These are phyloP conservation scores for Erigeron canadensis DNA, from an alignment of 129 eudicot species.

Conservation along the genomic window DNA sequence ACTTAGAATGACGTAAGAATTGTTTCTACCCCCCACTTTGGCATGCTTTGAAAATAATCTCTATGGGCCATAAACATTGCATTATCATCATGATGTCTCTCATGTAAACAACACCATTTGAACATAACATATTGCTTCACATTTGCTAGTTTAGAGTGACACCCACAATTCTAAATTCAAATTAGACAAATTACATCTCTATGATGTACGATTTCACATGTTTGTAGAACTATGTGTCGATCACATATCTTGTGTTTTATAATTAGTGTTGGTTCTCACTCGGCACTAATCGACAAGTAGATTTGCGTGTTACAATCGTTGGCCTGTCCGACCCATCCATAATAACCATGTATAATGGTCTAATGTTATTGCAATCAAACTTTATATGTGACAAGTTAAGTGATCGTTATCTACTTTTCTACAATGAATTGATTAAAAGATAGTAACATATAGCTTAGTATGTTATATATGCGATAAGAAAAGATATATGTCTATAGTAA, in stretches of 20 bases:
- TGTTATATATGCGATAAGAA: neutral
- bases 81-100: slow-evolving; percentile 42
- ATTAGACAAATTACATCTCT: slow-evolving; percentile 1
- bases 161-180: slow-evolving; percentile 32
- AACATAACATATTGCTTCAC: slow-evolving; percentile 31
- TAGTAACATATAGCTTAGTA: neutral
- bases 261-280: no score
- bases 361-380: no score
- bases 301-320: no score
- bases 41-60: slow-evolving; percentile 44
- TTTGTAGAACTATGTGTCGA: no score
- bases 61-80: slow-evolving; percentile 39
- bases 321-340: no score
- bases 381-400: no score
- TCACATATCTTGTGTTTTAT: no score
- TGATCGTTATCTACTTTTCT: no score
- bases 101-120: slow-evolving; percentile 35
- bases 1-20: slow-evolving; percentile 15
- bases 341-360: neutral
- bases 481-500: slow-evolving; percentile 1
- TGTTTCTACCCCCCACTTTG: slow-evolving; percentile 30
- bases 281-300: no score
- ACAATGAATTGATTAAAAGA: no score
- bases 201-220: neutral
- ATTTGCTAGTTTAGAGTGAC: slow-evolving; percentile 27